A percentile compares a stretch with the other conserved stretches of the same genome.
Conservation (phyloP, 345 rosid genomes). For the Zanthoxylum bungeanum region DNA sequence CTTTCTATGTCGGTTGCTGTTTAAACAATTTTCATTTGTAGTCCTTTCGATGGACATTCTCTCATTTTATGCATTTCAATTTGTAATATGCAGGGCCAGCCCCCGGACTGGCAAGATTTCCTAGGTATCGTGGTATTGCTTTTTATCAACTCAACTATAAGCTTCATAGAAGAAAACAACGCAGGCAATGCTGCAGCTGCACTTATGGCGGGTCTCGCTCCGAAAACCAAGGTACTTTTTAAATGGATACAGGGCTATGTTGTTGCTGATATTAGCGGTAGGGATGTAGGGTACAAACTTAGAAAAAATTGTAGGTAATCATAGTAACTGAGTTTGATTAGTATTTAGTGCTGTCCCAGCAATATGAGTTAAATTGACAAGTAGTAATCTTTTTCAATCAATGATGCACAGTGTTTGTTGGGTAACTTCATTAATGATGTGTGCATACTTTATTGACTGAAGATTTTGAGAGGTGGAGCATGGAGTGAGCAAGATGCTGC, state of each 20-base stretch:
- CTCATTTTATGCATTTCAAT: background rate
- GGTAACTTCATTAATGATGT: background rate
- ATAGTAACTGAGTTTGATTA: background rate
- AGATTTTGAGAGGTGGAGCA: conserved; percentile 73
- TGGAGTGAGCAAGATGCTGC: conserved; percentile 83
- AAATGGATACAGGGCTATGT: background rate
- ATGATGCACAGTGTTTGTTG: background rate
- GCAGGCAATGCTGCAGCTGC: conserved; percentile 94
- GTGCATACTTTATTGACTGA: background rate
- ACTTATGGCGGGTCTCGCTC: conserved; percentile 71
- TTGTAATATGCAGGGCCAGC: conserved; percentile 51
- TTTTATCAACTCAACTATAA: conserved; percentile 73
- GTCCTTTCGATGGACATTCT: background rate
- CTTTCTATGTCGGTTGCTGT: background rate
- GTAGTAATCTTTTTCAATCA: background rate
- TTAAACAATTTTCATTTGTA: background rate
- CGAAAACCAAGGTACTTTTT: conserved; percentile 58
- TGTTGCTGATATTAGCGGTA: background rate
- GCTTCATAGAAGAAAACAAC: conserved; percentile 79
- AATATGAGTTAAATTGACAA: background rate
- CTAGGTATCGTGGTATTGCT: conserved; percentile 66
- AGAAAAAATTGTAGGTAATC: background rate
- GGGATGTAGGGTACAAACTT: background rate
- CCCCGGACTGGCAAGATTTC: conserved; percentile 93
- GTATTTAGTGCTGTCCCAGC: background rate